Percentiles rank a stretch among this genome's conserved stretches.
Evolutionary conservation across 768 basidiomycete species (phyloP).

Genomic region (Fistulinella prunicolor): DNA sequence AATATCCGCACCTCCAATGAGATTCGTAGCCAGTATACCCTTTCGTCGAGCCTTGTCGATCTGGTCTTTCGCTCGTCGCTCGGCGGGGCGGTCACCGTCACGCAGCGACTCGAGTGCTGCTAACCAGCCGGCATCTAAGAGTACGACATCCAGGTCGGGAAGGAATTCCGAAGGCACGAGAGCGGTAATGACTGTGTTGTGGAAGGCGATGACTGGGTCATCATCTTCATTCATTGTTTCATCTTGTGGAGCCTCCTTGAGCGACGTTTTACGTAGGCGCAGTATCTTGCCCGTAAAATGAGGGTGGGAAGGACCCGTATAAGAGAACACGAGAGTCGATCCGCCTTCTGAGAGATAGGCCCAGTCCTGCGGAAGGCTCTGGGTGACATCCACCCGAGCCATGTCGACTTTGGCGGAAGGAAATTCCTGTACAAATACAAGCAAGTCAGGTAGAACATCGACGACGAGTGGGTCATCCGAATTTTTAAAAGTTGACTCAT

Average conservation of each 20-base stretch:
- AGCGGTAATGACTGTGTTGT: slow-evolving; percentile 57
- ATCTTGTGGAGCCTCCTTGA: slow-evolving; percentile 11
- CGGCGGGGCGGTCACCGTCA: slow-evolving; percentile 51
- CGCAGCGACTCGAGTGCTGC: slow-evolving; percentile 44
- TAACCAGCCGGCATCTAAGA: slow-evolving; percentile 55
- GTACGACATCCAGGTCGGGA: slow-evolving; percentile 52
- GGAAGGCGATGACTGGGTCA: slow-evolving; percentile 52
- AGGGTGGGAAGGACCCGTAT: slow-evolving; percentile 53
- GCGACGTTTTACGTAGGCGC: slow-evolving; percentile 64
- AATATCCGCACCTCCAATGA: slow-evolving; percentile 56
- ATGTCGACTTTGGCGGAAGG: no score
- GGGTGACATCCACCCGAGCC: slow-evolving; percentile 15
- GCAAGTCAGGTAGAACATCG: no score
- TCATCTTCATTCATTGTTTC: slow-evolving; percentile 34
- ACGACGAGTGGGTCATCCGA: no score
- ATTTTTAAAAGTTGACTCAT: no score
- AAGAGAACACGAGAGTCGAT: slow-evolving; percentile 85
- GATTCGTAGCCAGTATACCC: slow-evolving; percentile 77
- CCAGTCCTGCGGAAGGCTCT: slow-evolving; percentile 58
- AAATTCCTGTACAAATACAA: no score
- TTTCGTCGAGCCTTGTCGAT: slow-evolving; percentile 56
- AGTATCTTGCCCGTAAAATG: slow-evolving; percentile 65
- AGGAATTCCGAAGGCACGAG: slow-evolving; percentile 63
- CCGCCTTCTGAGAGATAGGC: slow-evolving; percentile 90
- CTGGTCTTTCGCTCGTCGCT: slow-evolving; percentile 51